Evolutionary conservation across 2,329 filamentous ascomycete species (phyloP).

Genomic region (Aspergillus ochraceus): DNA sequence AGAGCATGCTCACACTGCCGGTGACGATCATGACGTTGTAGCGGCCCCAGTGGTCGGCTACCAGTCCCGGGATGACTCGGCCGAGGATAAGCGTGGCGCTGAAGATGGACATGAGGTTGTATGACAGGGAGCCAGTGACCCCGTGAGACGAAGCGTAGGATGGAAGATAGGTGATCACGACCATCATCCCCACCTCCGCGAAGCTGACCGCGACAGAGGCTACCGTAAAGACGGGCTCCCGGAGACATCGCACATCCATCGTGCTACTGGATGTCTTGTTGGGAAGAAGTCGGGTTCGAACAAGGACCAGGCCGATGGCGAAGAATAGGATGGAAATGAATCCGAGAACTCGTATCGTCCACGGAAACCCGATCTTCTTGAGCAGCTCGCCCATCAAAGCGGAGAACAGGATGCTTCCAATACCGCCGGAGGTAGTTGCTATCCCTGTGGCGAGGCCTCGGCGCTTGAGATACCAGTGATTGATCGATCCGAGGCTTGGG

Average conservation of each 20-base stretch:
- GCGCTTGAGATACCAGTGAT: conserved; percentile 26
- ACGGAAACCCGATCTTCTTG: conserved; percentile 16
- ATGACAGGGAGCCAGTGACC: conserved; percentile 10
- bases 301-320: not conserved
- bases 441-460: conserved; percentile 26
- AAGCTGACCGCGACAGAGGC: conserved; percentile 16
- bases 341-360: conserved; percentile 10
- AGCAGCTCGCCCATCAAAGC: conserved; percentile 13
- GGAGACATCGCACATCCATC: conserved; percentile 14
- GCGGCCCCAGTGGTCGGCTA: conserved; percentile 26
- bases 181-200: conserved; percentile 19
- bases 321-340: conserved; percentile 6
- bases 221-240: conserved; percentile 14
- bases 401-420: conserved; percentile 27
- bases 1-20: conserved; percentile 18
- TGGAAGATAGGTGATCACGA: conserved; percentile 21
- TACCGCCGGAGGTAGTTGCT: conserved; percentile 16
- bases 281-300: conserved; percentile 13
- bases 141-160: conserved; percentile 18
- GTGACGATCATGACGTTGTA: conserved; percentile 28
- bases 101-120: conserved; percentile 21
- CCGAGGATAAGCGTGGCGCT: conserved; percentile 20
- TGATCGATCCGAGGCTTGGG: conserved; percentile 21
- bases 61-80: conserved; percentile 24
- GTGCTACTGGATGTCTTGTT: conserved; percentile 2